These are phyloP conservation scores for Lodderomyces pseudojiufengensis DNA, from an alignment of 1,139 yeast genomes.

Conservation along the genomic window DNA sequence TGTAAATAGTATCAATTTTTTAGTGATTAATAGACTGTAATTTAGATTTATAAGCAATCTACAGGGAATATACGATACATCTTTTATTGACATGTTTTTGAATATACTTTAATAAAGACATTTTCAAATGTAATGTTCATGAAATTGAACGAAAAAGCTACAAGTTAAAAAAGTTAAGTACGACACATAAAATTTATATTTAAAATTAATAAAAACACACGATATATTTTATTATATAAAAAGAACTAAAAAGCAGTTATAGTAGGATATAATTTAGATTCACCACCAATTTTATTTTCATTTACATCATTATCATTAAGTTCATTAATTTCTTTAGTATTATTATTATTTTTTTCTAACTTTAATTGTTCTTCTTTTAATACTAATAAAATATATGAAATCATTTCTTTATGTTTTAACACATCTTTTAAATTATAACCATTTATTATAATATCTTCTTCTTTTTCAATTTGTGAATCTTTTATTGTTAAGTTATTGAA, in stretches of 20 bases:
- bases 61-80: too few species aligned
- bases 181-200: too few species aligned
- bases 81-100: too few species aligned
- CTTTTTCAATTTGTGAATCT: constrained; percentile 10
- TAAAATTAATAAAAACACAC: too few species aligned
- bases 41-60: too few species aligned
- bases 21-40: too few species aligned
- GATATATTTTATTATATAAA: neutral
- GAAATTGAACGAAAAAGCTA: too few species aligned
- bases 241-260: constrained; percentile 41
- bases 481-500: constrained; percentile 12
- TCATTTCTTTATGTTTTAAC: constrained; percentile 37
- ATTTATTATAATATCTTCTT: constrained; percentile 11
- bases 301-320: constrained; percentile 4
- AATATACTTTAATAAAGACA: too few species aligned
- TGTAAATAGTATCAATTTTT: too few species aligned
- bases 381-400: constrained; percentile 27
- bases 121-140: too few species aligned
- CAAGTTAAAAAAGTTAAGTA: too few species aligned
- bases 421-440: constrained; percentile 27
- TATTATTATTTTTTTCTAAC: constrained; percentile 8
- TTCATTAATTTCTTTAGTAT: constrained; percentile 3
- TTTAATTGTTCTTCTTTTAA: constrained; percentile 19
- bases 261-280: constrained; percentile 35
- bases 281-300: constrained; percentile 8